These are phyloP conservation scores for Dinochytrium kinnereticum DNA, from an alignment of 371 early-diverging fungal genomes.

Conservation along the genomic window DNA sequence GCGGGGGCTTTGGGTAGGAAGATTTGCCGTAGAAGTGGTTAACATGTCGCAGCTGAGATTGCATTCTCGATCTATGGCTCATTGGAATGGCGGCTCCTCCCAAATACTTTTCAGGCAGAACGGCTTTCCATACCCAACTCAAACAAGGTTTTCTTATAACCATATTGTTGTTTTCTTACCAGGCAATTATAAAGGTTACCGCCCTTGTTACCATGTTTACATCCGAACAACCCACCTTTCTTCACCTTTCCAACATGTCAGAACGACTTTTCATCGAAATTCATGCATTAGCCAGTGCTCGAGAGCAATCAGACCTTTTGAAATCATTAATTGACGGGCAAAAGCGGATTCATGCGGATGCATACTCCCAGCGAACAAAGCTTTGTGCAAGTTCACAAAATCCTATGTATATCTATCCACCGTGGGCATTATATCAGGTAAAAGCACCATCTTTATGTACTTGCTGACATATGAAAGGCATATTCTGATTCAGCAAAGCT, in stretches of 20 bases:
- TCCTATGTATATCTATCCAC: background rate
- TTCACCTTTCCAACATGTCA: background rate
- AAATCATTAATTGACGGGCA: background rate
- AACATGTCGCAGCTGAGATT: background rate
- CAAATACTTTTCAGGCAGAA: background rate
- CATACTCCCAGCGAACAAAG: background rate
- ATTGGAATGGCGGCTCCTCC: background rate
- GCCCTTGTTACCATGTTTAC: background rate
- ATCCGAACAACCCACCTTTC: background rate
- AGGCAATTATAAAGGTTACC: background rate
- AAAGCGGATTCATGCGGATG: background rate
- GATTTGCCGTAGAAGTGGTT: no score
- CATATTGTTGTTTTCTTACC: background rate
- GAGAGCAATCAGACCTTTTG: background rate
- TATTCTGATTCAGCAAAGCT: background rate
- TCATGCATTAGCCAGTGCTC: background rate
- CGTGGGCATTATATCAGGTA: background rate
- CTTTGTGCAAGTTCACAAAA: background rate
- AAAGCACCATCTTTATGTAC: background rate
- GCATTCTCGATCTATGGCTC: background rate
- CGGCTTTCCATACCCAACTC: background rate
- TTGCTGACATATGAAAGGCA: background rate
- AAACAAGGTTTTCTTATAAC: background rate
- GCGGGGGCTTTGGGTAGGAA: no score
- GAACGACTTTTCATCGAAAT: background rate